A percentile compares a stretch with the other conserved stretches of the same genome.
phyloP scores from a whole-genome alignment of 306 rosid genomes.

The Fragaria vesca region DNA sequence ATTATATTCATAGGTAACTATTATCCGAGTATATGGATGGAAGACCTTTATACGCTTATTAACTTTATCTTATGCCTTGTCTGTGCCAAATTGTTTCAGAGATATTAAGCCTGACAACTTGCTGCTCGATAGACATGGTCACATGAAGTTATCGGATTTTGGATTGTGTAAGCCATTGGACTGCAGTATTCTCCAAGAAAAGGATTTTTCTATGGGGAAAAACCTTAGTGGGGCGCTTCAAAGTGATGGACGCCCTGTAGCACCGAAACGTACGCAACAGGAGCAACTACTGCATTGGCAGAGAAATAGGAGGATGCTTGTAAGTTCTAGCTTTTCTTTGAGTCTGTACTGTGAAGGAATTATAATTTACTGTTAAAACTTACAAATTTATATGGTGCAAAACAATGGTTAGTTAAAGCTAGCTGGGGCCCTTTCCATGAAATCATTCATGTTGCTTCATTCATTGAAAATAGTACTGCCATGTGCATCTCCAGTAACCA shows the following conservation, averaged over 20 bases:
- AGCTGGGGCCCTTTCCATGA: background rate
- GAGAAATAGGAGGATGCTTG: conserved; percentile 96
- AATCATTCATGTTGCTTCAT: background rate
- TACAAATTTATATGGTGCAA: background rate
- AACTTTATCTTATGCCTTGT: conserved; percentile 18
- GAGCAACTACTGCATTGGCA: conserved; percentile 99
- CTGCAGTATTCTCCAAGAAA: conserved; percentile 91
- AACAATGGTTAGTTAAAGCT: background rate
- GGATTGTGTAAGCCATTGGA: conserved; percentile 98
- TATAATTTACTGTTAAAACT: background rate
- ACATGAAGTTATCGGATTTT: conserved; percentile 95
- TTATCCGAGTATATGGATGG: conserved; percentile 7
- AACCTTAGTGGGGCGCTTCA: conserved; percentile 92
- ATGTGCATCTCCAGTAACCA: background rate
- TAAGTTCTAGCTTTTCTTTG: conserved; percentile 41
- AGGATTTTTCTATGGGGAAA: conserved; percentile 76
- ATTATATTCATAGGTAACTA: conserved; percentile 84
- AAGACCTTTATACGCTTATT: conserved; percentile 20
- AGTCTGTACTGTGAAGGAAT: background rate
- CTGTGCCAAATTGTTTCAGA: conserved; percentile 47
- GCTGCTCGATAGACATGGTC: conserved; percentile 88
- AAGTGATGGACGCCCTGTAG: conserved; percentile 84
- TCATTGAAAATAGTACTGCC: background rate
- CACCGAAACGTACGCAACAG: conserved; percentile 94
- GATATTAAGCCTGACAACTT: conserved; percentile 99